Evolutionary conservation across 2,329 filamentous ascomycete species (phyloP).

Genomic region (Penicillium capsulatum): DNA sequence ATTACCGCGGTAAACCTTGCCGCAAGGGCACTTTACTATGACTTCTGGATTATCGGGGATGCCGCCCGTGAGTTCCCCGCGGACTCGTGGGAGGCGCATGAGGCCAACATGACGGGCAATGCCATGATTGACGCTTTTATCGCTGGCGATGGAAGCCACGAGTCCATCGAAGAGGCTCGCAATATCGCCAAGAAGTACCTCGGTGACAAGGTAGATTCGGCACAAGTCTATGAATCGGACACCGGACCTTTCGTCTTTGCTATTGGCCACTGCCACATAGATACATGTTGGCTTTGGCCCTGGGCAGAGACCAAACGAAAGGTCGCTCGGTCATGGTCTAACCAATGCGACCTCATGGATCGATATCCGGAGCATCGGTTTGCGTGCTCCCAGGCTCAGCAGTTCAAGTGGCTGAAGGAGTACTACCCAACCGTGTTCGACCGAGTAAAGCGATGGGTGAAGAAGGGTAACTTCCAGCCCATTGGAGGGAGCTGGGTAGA

Average conservation of each 20-base stretch:
- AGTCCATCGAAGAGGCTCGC: constrained; percentile 73
- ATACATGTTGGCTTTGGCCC: constrained; percentile 98
- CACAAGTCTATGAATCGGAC: constrained; percentile 74
- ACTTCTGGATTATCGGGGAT: constrained; percentile 94
- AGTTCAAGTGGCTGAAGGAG: constrained; percentile 95
- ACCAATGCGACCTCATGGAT: constrained; percentile 92
- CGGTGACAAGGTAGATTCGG: constrained; percentile 73
- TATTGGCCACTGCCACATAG: constrained; percentile 96
- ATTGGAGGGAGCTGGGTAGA: constrained; percentile 99
- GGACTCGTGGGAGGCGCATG: constrained; percentile 83
- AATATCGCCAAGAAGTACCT: constrained; percentile 80
- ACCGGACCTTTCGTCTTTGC: constrained; percentile 75
- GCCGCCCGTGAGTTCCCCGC: constrained; percentile 85
- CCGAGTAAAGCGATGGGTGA: constrained; percentile 85
- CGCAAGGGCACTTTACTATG: constrained; percentile 76
- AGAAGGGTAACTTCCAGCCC: constrained; percentile 84
- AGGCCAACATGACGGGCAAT: constrained; percentile 77
- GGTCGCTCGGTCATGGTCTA: constrained; percentile 92
- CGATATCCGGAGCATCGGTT: constrained; percentile 92
- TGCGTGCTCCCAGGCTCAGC: constrained; percentile 87
- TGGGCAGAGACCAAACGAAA: constrained; percentile 98
- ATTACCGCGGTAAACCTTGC: constrained; percentile 86
- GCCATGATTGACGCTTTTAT: constrained; percentile 88
- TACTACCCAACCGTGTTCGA: constrained; percentile 85
- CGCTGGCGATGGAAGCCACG: constrained; percentile 65